Base-by-base conservation (phyloP, 768 basidiomycete genomes). In the Epithele typhae region DNA sequence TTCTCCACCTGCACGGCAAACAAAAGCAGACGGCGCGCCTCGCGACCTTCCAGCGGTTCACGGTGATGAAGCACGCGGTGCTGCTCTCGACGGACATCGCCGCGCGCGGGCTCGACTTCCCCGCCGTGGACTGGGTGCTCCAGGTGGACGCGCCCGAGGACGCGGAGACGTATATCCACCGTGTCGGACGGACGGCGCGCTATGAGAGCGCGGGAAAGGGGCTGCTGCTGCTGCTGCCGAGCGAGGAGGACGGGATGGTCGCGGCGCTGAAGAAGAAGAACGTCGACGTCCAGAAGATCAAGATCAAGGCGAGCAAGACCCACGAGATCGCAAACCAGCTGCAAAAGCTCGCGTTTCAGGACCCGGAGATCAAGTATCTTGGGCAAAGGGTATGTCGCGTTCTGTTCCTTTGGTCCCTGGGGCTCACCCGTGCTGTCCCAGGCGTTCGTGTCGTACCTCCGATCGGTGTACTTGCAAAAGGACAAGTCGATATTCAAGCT, bases 81-180 rank as follows among this genome's bases (percentile, higher is more conserved):
- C 74, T 98, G 18, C 85, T 99, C 57, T 93, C 94, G 15, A 99
- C 95, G 10, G 95, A 99, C 61, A 86, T 99, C 49, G 95, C 95
- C 27, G 92, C 95, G 4, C 83, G 95, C 48, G 95, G 95, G 1
- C 73, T 98, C 46, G 95, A 99, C 67, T 99, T 99, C 67, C 95
- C 96, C 4, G 78, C 88, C 0, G 84, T 99, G 18, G 91, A 96
- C 64, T 98, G 95, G 95, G 95, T 99, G 1, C 62, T 99, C 23
- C 95, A 99, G 63, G 70, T 93, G 11, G 95, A 99, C 64, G 91
- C 90, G 3, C 95, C 95, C 0, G 95, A 99, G 67, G 95, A 99
- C 59, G 92, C 87, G 5, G 93, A 96, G 39, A 99, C 93, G 10
- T 97, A 99, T 64, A 92, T 99, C 33, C 95, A 99, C 63, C 83